A percentile compares a stretch with the other conserved stretches of the same genome.
Evolutionary conservation across 495 filamentous ascomycete genomes (phyloP).

Genomic region (Penicillium desertorum): DNA sequence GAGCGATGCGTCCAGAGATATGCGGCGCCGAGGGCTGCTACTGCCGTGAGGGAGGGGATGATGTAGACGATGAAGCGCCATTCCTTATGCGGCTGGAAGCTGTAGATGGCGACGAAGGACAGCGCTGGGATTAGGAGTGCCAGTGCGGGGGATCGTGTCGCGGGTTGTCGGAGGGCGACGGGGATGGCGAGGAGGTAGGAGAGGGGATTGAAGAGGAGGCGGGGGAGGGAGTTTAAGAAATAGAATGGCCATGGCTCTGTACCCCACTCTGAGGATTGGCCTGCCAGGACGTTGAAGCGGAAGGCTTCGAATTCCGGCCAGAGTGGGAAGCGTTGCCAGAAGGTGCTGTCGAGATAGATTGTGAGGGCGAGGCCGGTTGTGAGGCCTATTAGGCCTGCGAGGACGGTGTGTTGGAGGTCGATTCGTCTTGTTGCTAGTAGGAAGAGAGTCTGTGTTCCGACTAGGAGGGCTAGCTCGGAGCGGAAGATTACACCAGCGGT

Average conservation of each 20-base stretch:
- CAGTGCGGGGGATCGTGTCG: slow-evolving; percentile 45
- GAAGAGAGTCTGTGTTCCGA: slow-evolving; percentile 48
- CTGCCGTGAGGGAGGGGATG: slow-evolving; percentile 76
- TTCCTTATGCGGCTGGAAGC: slow-evolving; percentile 89
- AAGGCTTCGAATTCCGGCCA: slow-evolving; percentile 94
- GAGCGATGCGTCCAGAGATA: slow-evolving; percentile 68
- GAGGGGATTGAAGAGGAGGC: slow-evolving; percentile 78
- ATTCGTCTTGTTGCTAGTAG: slow-evolving; percentile 58
- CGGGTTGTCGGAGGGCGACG: slow-evolving; percentile 54
- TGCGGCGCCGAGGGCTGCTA: slow-evolving; percentile 69
- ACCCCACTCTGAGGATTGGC: slow-evolving; percentile 79
- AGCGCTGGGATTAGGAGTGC: slow-evolving; percentile 65
- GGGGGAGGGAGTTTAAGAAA: slow-evolving; percentile 76
- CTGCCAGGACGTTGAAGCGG: slow-evolving; percentile 78
- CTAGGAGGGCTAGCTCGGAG: slow-evolving; percentile 82
- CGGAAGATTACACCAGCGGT: slow-evolving; percentile 85
- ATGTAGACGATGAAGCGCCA: slow-evolving; percentile 92
- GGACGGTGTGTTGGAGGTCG: slow-evolving; percentile 58
- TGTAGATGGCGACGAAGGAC: slow-evolving; percentile 76
- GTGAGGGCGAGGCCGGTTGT: slow-evolving; percentile 60
- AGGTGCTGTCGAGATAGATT: slow-evolving; percentile 65
- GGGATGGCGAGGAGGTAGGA: slow-evolving; percentile 63
- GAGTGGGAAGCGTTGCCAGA: slow-evolving; percentile 76
- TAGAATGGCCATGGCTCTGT: slow-evolving; percentile 83
- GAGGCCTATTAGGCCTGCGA: slow-evolving; percentile 66